phyloP scores from a whole-genome alignment of 225 moss, liverwort and hornwort species.

The Antitrichia curtipendula region DNA sequence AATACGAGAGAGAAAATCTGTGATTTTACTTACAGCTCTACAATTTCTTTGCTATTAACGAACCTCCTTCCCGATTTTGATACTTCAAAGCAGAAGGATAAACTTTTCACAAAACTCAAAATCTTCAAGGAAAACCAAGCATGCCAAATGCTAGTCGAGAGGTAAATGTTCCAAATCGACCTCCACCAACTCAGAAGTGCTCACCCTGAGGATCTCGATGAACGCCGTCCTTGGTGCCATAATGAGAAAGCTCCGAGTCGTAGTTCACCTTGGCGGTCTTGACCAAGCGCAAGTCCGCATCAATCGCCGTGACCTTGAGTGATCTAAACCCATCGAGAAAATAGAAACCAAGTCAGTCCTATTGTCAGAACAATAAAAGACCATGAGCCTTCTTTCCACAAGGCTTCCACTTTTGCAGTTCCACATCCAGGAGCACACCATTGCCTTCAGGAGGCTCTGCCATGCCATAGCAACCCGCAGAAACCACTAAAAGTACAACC shows the following conservation, averaged over 20 bases:
- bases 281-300: constrained; percentile 36
- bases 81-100: not conserved
- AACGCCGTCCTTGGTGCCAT: constrained; percentile 71
- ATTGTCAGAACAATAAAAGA: not conserved
- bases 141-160: not conserved
- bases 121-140: not conserved
- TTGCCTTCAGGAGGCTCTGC: not conserved
- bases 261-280: constrained; percentile 60
- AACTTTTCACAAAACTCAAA: not conserved
- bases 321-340: constrained; percentile 19
- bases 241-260: constrained; percentile 65
- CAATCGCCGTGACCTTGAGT: constrained; percentile 66
- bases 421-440: too few relatives aligned
- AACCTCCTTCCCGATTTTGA: not conserved
- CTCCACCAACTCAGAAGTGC: not conserved
- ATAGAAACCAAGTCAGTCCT: not conserved
- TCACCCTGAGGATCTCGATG: constrained; percentile 55
- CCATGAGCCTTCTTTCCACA: not conserved
- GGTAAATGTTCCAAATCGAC: not conserved
- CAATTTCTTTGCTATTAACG: not conserved
- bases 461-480: not conserved
- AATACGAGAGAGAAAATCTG: not conserved
- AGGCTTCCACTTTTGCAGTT: not conserved
- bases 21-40: not conserved
- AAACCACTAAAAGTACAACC: not conserved